These are phyloP conservation scores for Fusarium sp. DNA, from an alignment of 2,329 filamentous ascomycete genomes.

Conservation along the genomic window DNA sequence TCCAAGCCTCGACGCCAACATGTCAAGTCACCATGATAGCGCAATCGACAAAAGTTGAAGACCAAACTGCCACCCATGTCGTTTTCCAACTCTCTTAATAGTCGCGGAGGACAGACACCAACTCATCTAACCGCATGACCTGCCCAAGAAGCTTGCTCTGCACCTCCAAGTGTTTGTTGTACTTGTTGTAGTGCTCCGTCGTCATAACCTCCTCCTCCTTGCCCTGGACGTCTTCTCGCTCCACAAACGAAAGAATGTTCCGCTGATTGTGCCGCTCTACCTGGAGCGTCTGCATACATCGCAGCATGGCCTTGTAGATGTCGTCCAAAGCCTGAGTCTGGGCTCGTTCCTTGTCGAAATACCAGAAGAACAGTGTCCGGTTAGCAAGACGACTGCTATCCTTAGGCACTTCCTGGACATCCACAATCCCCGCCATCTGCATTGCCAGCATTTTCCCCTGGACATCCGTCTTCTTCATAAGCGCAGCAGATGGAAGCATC, in stretches of 20 bases:
- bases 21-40: constrained; percentile 7
- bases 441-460: constrained; percentile 87
- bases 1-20: constrained; percentile 6
- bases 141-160: constrained; percentile 82
- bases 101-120: constrained; percentile 86
- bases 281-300: constrained; percentile 82
- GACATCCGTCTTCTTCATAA: constrained; percentile 88
- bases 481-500: constrained; percentile 80
- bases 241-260: constrained; percentile 81
- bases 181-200: constrained; percentile 76
- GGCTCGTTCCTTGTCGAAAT: constrained; percentile 82
- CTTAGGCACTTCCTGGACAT: constrained; percentile 93
- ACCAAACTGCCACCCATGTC: neutral
- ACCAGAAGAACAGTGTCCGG: constrained; percentile 92
- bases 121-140: constrained; percentile 83
- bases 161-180: constrained; percentile 69
- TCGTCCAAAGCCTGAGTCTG: constrained; percentile 79
- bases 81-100: constrained; percentile 58
- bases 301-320: constrained; percentile 89
- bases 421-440: constrained; percentile 86
- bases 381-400: constrained; percentile 85
- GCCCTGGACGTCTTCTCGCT: constrained; percentile 86
- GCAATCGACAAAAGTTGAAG: neutral
- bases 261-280: constrained; percentile 79
- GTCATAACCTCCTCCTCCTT: constrained; percentile 85